phyloP scores from a whole-genome alignment of 2,329 filamentous ascomycete genomes.

The Volutella citrinella region DNA sequence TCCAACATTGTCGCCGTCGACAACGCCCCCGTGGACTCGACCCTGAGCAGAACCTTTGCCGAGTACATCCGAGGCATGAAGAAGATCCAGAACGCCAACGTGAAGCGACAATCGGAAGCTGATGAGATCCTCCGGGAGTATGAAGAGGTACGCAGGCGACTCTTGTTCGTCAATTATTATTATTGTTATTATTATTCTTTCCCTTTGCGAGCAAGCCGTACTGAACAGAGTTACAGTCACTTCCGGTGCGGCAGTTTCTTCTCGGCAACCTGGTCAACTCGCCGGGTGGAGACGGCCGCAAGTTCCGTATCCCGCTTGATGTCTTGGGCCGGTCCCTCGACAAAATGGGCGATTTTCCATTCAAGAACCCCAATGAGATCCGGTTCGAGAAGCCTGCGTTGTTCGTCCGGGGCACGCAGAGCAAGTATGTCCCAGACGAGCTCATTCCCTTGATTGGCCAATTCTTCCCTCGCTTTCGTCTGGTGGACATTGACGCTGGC shows the following conservation, averaged over 20 bases:
- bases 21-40: slow-evolving; percentile 84
- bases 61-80: slow-evolving; percentile 84
- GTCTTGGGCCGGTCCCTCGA: slow-evolving; percentile 66
- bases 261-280: slow-evolving; percentile 76
- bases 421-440: slow-evolving; percentile 79
- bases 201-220: background rate
- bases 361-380: slow-evolving; percentile 63
- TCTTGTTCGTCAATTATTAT: too few relatives aligned
- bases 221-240: slow-evolving; percentile 37
- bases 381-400: slow-evolving; percentile 76
- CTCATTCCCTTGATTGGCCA: slow-evolving; percentile 72
- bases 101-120: slow-evolving; percentile 72
- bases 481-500: slow-evolving; percentile 73
- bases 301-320: slow-evolving; percentile 77
- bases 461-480: slow-evolving; percentile 76
- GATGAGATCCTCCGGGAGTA: slow-evolving; percentile 74
- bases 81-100: slow-evolving; percentile 66
- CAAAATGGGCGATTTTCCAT: slow-evolving; percentile 86
- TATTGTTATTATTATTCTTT: too few relatives aligned
- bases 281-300: slow-evolving; percentile 49
- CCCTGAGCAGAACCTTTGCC: slow-evolving; percentile 70
- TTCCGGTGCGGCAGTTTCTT: slow-evolving; percentile 85
- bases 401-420: slow-evolving; percentile 75
- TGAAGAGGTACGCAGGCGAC: slow-evolving; percentile 54
- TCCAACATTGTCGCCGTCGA: slow-evolving; percentile 78